Base-by-base conservation (phyloP, 805 yeast species). In the Starmerella sirachaensis region DNA sequence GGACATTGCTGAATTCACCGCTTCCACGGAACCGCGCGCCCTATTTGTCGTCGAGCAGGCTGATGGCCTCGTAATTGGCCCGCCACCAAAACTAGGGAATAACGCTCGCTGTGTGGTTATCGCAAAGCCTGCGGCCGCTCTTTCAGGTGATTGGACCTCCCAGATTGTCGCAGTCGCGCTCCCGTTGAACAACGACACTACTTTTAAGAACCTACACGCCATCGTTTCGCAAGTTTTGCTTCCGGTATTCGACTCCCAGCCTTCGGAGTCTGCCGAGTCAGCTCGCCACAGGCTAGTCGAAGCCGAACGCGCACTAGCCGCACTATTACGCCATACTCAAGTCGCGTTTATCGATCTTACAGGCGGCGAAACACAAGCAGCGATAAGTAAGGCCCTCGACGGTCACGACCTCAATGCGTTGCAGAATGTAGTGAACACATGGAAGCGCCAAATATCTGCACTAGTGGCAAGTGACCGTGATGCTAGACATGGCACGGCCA, bases 401-500 rank as follows among this genome's bases (percentile, higher is more conserved):
- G 12, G 16, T 3, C n/a, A 27, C 0, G 68, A 77, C 41, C 60
- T 86, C 30, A 86, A 86, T 49, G 65, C 64, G 31, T 57, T 84
- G n/a, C 93, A 91, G 37, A 56, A 65, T 3, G 64, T 66, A 2
- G 93, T 76, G 8, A 81, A 81, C 49, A 61, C 62, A 3, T 86
- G 96, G 96, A 72, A 77, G 13, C 70, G 65, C 43, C 69, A 70
- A 23, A 69, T 77, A 11, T 77, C 75, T 43, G 56, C 64, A 1
- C 61, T 83, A 5, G 71, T 84, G 0, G 61, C 62, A 18, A 50
- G 76, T 18, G 56, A 68, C 10, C 69, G 74, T 30, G 69, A 69
- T 19, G 72, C 79, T 0, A 42, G 58, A 0, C 74, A 69, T 19
- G 84, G 81, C 2, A 59, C 72, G 0, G 66, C 73, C 1, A 60